phyloP scores from a whole-genome alignment of 139 green algal species.

The Eudorina sp. region DNA sequence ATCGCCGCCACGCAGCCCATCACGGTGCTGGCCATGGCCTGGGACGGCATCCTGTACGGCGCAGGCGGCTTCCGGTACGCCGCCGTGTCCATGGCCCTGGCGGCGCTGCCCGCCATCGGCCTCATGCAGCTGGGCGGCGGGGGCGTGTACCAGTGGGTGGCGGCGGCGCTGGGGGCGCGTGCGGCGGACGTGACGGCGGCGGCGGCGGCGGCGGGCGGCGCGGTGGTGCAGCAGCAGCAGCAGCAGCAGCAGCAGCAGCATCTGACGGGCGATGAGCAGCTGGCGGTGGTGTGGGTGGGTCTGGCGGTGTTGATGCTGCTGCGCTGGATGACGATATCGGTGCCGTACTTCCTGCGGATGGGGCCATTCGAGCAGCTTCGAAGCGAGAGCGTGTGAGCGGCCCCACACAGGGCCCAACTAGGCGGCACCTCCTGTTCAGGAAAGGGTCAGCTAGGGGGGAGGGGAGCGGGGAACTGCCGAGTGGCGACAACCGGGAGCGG shows the following conservation, averaged over 20 bases:
- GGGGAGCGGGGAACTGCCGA: too few relatives aligned
- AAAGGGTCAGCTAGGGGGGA: too few relatives aligned
- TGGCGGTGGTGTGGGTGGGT: constrained; percentile 76
- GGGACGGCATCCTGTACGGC: constrained; percentile 86
- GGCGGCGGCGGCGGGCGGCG: background rate
- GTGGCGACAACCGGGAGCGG: too few relatives aligned
- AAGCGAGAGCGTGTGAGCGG: background rate
- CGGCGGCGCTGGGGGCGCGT: background rate
- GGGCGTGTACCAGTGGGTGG: background rate
- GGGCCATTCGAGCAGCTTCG: constrained; percentile 38
- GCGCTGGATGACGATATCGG: constrained; percentile 67
- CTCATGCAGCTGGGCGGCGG: constrained; percentile 31
- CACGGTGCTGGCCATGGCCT: constrained; percentile 82
- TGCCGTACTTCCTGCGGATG: constrained; percentile 20
- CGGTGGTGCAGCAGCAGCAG: constrained; percentile 58
- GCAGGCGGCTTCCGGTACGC: constrained; percentile 79
- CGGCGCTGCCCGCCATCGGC: constrained; percentile 9
- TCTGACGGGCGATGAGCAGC: constrained; percentile 35
- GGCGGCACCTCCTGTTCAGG: too few relatives aligned
- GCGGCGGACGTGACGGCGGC: background rate
- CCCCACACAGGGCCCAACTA: too few relatives aligned
- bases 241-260: constrained; percentile 39
- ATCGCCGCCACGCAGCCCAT: constrained; percentile 78
- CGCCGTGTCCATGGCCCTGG: constrained; percentile 40
- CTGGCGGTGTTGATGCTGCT: constrained; percentile 76